These are phyloP conservation scores for Metarhizium robertsii DNA, from an alignment of 2,329 filamentous ascomycete genomes.

Conservation along the genomic window DNA sequence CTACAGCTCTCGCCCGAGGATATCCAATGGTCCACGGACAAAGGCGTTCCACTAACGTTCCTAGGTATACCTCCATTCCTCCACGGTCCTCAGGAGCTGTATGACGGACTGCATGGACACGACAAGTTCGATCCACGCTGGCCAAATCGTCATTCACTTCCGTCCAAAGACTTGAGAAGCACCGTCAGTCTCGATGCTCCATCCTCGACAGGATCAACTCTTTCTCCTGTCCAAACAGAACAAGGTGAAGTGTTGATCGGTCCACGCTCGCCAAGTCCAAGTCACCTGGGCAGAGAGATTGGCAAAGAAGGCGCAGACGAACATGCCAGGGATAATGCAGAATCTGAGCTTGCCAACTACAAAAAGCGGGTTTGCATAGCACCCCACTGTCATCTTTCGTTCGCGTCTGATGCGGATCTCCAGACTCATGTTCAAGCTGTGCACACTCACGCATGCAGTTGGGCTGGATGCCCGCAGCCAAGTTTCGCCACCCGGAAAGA, in stretches of 20 bases:
- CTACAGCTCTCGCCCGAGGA: not conserved
- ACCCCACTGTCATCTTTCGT: no score
- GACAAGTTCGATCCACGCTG: not conserved
- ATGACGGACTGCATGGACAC: no score
- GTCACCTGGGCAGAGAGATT: no score
- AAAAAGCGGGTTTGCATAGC: no score
- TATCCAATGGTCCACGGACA: not conserved
- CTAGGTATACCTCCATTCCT: no score
- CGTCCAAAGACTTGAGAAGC: slow-evolving; percentile 12
- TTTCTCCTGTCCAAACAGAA: slow-evolving; percentile 22
- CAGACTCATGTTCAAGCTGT: slow-evolving; percentile 15
- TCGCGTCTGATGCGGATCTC: slow-evolving; percentile 7
- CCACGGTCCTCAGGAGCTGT: no score
- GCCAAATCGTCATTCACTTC: not conserved
- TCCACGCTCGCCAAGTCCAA: slow-evolving; percentile 5
- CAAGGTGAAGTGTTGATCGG: slow-evolving; percentile 12
- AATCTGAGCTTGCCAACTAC: no score
- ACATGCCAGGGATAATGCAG: no score
- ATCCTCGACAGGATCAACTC: slow-evolving; percentile 19
- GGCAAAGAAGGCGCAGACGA: no score
- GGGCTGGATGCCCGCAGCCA: slow-evolving; percentile 26
- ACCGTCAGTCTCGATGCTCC: slow-evolving; percentile 16
- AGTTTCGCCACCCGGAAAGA: slow-evolving; percentile 23
- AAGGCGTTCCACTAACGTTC: not conserved
- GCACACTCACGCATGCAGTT: slow-evolving; percentile 28